These are phyloP conservation scores for Neostapfia colusana DNA, from an alignment of 176 grass and related monocot species.

Conservation along the genomic window DNA sequence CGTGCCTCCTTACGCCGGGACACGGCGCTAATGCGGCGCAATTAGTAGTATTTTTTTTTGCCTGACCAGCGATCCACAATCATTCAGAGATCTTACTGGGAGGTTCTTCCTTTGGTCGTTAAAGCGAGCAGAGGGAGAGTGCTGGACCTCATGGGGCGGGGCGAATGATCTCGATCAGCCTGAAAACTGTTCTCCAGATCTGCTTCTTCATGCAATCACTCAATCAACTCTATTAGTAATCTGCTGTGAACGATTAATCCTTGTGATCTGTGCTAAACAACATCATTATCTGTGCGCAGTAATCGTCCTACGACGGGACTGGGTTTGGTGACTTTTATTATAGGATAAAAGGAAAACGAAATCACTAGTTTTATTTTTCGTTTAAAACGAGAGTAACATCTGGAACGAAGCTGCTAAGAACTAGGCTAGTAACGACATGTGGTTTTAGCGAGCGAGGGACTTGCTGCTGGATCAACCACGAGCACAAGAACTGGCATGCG, in stretches of 20 bases:
- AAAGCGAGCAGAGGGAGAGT: background rate
- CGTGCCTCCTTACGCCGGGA: slow-evolving; percentile 28
- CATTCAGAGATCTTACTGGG: slow-evolving; percentile 10
- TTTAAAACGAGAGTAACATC: background rate
- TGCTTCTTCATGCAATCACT: slow-evolving; percentile 12
- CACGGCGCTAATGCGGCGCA: slow-evolving; percentile 21
- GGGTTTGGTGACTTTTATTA: background rate
- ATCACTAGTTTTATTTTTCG: background rate
- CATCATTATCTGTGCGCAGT: slow-evolving; percentile 16
- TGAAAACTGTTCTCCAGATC: slow-evolving; percentile 38
- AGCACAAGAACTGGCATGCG: background rate
- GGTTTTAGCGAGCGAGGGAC: background rate
- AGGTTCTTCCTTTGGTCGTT: slow-evolving; percentile 37
- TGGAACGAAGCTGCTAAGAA: background rate
- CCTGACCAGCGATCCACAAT: background rate
- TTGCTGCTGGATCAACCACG: background rate
- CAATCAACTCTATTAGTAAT: background rate
- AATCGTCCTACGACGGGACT: too few relatives aligned
- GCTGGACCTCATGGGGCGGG: background rate
- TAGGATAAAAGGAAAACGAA: background rate
- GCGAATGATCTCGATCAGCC: slow-evolving; percentile 21
- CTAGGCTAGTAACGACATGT: background rate
- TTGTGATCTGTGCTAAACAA: background rate
- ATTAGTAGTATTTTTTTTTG: background rate
- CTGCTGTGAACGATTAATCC: background rate